A percentile compares a stretch with the other conserved stretches of the same genome.
Evolutionary conservation across 345 rosid genomes (phyloP).

Genomic region (Gossypium herbaceum): DNA sequence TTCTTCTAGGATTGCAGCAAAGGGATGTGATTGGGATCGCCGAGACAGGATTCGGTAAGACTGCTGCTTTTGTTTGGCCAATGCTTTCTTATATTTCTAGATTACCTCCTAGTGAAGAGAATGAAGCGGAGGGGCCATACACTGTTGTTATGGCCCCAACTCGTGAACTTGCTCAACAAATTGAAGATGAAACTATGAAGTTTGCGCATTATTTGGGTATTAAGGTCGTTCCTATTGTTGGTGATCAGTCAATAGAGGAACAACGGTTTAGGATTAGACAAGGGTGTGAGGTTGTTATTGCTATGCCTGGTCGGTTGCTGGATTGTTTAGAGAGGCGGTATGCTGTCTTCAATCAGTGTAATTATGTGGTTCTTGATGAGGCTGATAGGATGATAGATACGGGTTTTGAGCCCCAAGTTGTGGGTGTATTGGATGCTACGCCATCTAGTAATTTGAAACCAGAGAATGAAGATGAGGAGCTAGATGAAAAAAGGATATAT

Average conservation of each 20-base stretch:
- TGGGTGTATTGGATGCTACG: slow-evolving; percentile 89
- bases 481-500: slow-evolving; percentile 85
- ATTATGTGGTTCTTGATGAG: slow-evolving; percentile 95
- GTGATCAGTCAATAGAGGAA: slow-evolving; percentile 92
- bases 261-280: slow-evolving; percentile 86
- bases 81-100: slow-evolving; percentile 89
- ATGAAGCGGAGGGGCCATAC: slow-evolving; percentile 89
- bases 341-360: slow-evolving; percentile 86
- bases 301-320: slow-evolving; percentile 83
- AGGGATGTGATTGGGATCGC: slow-evolving; percentile 95
- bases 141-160: slow-evolving; percentile 97
- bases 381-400: slow-evolving; percentile 98
- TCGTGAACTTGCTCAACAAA: slow-evolving; percentile 90
- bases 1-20: slow-evolving; percentile 86
- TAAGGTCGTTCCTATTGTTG: slow-evolving; percentile 87
- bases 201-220: slow-evolving; percentile 84
- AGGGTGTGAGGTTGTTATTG: slow-evolving; percentile 95
- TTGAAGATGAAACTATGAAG: slow-evolving; percentile 88
- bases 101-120: slow-evolving; percentile 78
- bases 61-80: slow-evolving; percentile 93
- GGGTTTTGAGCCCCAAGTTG: slow-evolving; percentile 94
- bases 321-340: slow-evolving; percentile 93
- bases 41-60: slow-evolving; percentile 96
- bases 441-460: slow-evolving; percentile 94
- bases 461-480: slow-evolving; percentile 95